Evolutionary conservation across 2,329 filamentous ascomycete species (phyloP).

Genomic region (Cladosporium sp.): DNA sequence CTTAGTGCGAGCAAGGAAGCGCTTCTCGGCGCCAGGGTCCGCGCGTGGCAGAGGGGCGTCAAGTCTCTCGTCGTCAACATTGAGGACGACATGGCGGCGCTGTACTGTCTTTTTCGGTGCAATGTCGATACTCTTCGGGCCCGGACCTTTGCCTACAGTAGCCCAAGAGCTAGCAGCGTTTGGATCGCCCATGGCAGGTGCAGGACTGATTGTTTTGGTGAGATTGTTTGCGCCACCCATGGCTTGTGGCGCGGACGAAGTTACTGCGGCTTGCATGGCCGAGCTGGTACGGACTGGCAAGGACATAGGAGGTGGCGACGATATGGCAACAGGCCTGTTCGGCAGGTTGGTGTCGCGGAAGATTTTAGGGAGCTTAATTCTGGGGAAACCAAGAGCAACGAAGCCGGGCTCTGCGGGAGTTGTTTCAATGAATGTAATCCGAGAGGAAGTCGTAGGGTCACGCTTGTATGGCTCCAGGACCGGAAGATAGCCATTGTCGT

Average conservation of each 20-base stretch:
- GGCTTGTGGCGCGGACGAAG: neutral
- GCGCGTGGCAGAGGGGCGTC: constrained; percentile 34
- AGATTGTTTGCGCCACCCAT: neutral
- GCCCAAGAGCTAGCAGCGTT: constrained; percentile 32
- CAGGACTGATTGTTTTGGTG: constrained; percentile 10
- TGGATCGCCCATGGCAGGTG: constrained; percentile 8
- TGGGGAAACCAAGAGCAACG: constrained; percentile 37
- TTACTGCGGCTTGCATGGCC: neutral
- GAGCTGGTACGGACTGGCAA: neutral
- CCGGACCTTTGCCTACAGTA: constrained; percentile 38
- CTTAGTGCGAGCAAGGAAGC: constrained; percentile 27
- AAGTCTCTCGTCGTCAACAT: constrained; percentile 40
- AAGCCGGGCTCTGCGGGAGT: constrained; percentile 41
- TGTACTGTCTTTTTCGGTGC: constrained; percentile 28
- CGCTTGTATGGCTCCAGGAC: constrained; percentile 44
- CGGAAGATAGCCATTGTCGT: constrained; percentile 44
- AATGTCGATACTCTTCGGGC: constrained; percentile 36
- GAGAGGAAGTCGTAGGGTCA: constrained; percentile 33
- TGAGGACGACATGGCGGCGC: constrained; percentile 37
- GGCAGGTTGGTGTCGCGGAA: constrained; percentile 41
- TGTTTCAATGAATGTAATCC: constrained; percentile 44
- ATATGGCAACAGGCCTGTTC: constrained; percentile 18
- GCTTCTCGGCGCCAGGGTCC: constrained; percentile 26
- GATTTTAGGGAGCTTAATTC: constrained; percentile 36
- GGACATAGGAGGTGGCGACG: neutral